Conservation (phyloP, 768 basidiomycete genomes). For the Psilocybe sp. region DNA sequence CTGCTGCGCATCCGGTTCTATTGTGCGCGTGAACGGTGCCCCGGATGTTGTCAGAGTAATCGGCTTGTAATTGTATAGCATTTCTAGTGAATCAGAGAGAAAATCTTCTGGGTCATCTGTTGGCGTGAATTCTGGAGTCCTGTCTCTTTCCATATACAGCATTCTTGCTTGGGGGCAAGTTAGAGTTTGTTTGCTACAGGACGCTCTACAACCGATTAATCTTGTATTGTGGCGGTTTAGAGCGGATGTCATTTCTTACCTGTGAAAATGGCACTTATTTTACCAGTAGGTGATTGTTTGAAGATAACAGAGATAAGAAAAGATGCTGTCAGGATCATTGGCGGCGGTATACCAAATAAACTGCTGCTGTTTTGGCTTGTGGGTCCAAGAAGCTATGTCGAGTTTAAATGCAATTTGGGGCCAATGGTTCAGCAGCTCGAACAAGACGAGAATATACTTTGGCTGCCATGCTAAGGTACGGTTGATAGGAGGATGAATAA, state of each 20-base stretch:
- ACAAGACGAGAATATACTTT: neutral
- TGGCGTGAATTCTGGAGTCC: neutral
- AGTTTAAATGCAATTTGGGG: neutral
- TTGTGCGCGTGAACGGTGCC: slow-evolving; percentile 42
- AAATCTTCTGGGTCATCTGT: slow-evolving; percentile 58
- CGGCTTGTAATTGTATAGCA: slow-evolving; percentile 60
- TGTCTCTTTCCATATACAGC: neutral
- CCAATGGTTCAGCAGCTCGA: neutral
- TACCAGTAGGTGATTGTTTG: too few species aligned
- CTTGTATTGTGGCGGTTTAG: too few species aligned
- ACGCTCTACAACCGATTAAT: too few species aligned
- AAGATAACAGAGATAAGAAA: too few species aligned
- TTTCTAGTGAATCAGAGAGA: slow-evolving; percentile 59
- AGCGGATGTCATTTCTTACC: too few species aligned
- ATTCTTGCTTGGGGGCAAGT: neutral
- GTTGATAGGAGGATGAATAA: too few species aligned
- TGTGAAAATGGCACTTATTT: too few species aligned
- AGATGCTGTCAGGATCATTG: neutral
- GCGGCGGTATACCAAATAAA: too few species aligned
- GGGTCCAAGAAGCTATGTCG: slow-evolving; percentile 5
- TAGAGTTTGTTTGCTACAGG: too few species aligned
- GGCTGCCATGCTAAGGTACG: too few species aligned
- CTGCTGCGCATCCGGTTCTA: slow-evolving; percentile 2
- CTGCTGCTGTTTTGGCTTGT: slow-evolving; percentile 7
- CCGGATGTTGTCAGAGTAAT: slow-evolving; percentile 59